A percentile compares a stretch with the other conserved stretches of the same genome.
These are phyloP conservation scores for Sarocladiaceae sp. DNA, from an alignment of 2,329 filamentous ascomycete genomes.

Conservation along the genomic window DNA sequence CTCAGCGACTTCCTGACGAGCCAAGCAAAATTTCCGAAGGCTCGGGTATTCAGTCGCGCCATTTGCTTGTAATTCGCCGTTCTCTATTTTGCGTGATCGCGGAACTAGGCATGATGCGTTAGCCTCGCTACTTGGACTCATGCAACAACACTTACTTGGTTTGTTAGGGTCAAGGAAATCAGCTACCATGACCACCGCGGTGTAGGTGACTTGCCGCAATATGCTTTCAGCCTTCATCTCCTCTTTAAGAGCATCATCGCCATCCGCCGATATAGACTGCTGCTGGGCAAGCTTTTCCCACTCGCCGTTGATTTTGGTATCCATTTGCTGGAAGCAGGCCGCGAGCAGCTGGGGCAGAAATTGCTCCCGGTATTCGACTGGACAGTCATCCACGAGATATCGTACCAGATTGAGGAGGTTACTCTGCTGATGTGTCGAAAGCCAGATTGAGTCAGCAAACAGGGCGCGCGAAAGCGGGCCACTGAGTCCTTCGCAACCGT, in stretches of 20 bases:
- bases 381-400: conserved; percentile 89
- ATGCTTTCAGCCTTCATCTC: conserved; percentile 99
- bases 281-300: conserved; percentile 74
- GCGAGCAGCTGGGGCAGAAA: conserved; percentile 84
- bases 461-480: conserved; percentile 78
- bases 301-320: conserved; percentile 79
- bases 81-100: conserved; percentile 19
- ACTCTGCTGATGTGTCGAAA: conserved; percentile 91
- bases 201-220: conserved; percentile 85
- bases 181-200: conserved; percentile 86
- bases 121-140: no score
- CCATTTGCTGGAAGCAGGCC: conserved; percentile 79
- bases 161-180: conserved; percentile 77
- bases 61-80: conserved; percentile 12
- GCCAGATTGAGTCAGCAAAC: conserved; percentile 73
- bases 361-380: conserved; percentile 67
- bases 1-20: conserved; percentile 73
- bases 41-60: conserved; percentile 36
- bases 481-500: conserved; percentile 81
- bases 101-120: conserved; percentile 18
- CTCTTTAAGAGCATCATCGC: conserved; percentile 75
- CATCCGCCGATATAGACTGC: conserved; percentile 58
- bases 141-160: conserved; percentile 55
- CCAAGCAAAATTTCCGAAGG: conserved; percentile 79
- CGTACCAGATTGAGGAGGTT: conserved; percentile 87